Evolutionary conservation across 2,329 filamentous ascomycete species (phyloP).

Genomic region (Calonectria hongkongensis): DNA sequence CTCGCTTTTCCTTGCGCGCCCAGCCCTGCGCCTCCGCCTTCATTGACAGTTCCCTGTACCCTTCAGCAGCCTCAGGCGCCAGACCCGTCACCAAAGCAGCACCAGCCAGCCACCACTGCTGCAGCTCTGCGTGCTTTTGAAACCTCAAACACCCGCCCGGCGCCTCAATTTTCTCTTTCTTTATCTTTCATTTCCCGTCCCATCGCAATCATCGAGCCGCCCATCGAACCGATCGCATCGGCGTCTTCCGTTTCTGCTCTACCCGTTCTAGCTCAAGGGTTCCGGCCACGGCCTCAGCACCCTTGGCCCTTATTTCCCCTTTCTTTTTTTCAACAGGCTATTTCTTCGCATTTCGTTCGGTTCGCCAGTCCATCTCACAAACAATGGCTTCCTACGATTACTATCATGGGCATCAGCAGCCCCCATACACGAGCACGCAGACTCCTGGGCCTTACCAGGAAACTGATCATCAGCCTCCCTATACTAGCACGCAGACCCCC

Average conservation of each 20-base stretch:
- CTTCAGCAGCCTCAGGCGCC: slow-evolving; percentile 35
- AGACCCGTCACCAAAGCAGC: slow-evolving; percentile 28
- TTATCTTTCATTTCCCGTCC: slow-evolving; percentile 15
- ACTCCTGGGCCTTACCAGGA: slow-evolving; percentile 65
- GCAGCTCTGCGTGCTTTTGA: slow-evolving; percentile 29
- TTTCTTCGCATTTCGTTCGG: slow-evolving; percentile 16
- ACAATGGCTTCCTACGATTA: slow-evolving; percentile 80
- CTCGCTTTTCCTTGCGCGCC: slow-evolving; percentile 19
- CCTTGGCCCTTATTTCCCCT: slow-evolving; percentile 33
- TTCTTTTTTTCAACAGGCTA: slow-evolving; percentile 36
- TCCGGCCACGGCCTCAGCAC: slow-evolving; percentile 33
- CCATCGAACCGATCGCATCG: slow-evolving; percentile 4
- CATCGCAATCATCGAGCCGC: slow-evolving; percentile 2
- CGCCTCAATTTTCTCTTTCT: slow-evolving; percentile 1
- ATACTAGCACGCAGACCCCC: slow-evolving; percentile 61
- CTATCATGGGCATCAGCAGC: slow-evolving; percentile 69
- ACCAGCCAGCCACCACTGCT: slow-evolving; percentile 27
- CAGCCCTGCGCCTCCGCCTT: slow-evolving; percentile 37
- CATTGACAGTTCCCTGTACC: slow-evolving; percentile 28
- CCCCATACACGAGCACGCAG: slow-evolving; percentile 59
- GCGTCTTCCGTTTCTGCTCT: slow-evolving; percentile 4
- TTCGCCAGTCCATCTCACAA: slow-evolving; percentile 19
- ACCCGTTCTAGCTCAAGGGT: slow-evolving; percentile 29
- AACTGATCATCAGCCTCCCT: slow-evolving; percentile 60
- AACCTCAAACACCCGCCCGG: slow-evolving; percentile 30